Conservation (phyloP, 2,329 filamentous ascomycete species). For the Tympanopsis confertula region DNA sequence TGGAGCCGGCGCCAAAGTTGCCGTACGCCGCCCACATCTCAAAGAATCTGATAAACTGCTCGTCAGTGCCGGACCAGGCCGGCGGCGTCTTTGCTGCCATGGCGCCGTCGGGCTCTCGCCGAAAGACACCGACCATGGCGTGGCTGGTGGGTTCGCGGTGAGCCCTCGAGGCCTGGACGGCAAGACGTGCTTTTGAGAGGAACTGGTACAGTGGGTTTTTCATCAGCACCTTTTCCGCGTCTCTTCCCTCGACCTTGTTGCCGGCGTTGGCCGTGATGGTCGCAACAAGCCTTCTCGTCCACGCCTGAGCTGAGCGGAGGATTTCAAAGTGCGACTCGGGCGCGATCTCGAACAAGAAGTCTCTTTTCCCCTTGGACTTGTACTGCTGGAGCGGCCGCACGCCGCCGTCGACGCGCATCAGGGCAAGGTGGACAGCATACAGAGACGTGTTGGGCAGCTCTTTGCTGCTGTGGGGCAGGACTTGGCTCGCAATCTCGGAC, state of each 20-base stretch:
- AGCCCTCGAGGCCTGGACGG: conserved; percentile 39
- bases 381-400: conserved; percentile 42
- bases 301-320: conserved; percentile 34
- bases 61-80: conserved; percentile 35
- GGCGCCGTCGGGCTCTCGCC: conserved; percentile 5
- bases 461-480: conserved; percentile 25
- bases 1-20: conserved; percentile 37
- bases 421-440: conserved; percentile 59
- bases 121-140: conserved; percentile 32
- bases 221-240: conserved; percentile 3
- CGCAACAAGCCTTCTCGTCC: conserved; percentile 42
- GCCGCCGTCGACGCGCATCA: conserved; percentile 46
- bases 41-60: conserved; percentile 53
- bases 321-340: conserved; percentile 39
- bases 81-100: conserved; percentile 7
- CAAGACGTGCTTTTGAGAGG: conserved; percentile 30
- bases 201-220: conserved; percentile 26
- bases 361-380: conserved; percentile 34
- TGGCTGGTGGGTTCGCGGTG: conserved; percentile 33
- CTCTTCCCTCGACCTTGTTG: conserved; percentile 7
- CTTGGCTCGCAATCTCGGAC: conserved; percentile 32
- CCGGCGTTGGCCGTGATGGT: conserved; percentile 15
- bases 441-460: conserved; percentile 34
- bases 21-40: conserved; percentile 53
- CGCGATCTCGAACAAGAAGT: conserved; percentile 50